These are phyloP conservation scores for Trypanosomatidae sp. DNA, from an alignment of 208 protist genomes.

Conservation along the genomic window DNA sequence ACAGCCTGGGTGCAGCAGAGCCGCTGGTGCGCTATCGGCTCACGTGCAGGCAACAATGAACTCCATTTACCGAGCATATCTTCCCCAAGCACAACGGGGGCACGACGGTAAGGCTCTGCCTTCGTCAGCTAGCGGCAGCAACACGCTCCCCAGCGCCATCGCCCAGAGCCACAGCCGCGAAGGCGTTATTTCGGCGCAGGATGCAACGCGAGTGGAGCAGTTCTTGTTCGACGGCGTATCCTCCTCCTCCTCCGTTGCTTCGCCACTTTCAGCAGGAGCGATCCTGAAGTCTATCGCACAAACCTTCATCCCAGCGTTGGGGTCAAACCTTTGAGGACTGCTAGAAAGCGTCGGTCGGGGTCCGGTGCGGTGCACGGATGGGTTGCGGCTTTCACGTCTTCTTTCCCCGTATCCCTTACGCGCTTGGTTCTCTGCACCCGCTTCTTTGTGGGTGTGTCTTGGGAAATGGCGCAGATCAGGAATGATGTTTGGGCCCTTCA, in stretches of 20 bases:
- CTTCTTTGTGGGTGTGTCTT: neutral
- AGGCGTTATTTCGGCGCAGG: neutral
- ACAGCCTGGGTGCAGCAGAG: neutral
- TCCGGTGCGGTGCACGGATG: neutral
- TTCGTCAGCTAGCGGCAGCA: neutral
- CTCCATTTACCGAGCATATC: constrained; percentile 4
- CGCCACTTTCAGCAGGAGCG: neutral
- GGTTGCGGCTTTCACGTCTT: neutral
- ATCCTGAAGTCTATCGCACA: neutral
- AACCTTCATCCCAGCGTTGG: neutral
- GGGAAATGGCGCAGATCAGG: neutral
- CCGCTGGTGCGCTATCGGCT: neutral
- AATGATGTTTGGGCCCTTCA: neutral
- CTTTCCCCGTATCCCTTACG: neutral
- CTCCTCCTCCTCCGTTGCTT: neutral
- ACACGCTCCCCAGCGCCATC: neutral
- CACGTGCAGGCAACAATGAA: constrained; percentile 5
- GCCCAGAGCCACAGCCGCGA: neutral
- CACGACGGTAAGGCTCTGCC: neutral
- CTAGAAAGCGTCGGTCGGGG: neutral
- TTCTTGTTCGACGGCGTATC: constrained; percentile 1
- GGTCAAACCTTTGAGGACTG: constrained; percentile 3
- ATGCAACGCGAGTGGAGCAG: constrained; percentile 5
- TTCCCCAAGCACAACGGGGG: constrained; percentile 1
- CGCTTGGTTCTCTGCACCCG: neutral